phyloP scores from a whole-genome alignment of 2,329 filamentous ascomycete species.

The Penicillium oxalicum region DNA sequence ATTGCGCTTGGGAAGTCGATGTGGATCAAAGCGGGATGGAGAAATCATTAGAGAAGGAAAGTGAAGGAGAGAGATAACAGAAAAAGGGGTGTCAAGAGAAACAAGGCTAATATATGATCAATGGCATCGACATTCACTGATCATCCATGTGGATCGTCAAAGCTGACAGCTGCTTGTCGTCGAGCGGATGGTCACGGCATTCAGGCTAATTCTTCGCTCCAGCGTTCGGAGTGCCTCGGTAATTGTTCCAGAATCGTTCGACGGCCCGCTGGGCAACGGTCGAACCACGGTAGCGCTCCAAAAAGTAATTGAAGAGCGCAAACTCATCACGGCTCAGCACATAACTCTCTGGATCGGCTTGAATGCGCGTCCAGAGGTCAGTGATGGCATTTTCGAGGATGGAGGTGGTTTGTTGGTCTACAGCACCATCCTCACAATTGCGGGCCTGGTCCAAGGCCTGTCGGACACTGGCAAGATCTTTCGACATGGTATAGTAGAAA shows the following conservation, averaged over 20 bases:
- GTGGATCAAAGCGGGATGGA: no score
- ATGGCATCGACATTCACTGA: not conserved
- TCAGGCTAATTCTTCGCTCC: constrained; percentile 20
- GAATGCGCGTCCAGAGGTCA: constrained; percentile 63
- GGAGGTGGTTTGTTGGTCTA: constrained; percentile 56
- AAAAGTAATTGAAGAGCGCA: constrained; percentile 80
- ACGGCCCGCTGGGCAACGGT: constrained; percentile 48
- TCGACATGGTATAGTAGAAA: constrained; percentile 14
- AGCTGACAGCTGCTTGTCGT: not conserved
- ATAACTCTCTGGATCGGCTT: constrained; percentile 60
- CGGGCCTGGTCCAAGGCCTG: constrained; percentile 70
- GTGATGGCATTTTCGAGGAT: constrained; percentile 61
- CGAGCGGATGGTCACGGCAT: not conserved
- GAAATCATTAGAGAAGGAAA: not conserved
- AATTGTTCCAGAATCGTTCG: constrained; percentile 52
- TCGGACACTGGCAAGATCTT: constrained; percentile 46
- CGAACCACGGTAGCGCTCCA: constrained; percentile 56
- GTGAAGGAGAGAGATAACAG: not conserved
- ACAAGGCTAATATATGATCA: not conserved
- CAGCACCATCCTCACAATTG: constrained; percentile 61
- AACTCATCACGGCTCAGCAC: constrained; percentile 73
- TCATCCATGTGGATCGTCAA: not conserved
- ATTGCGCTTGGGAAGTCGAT: not conserved
- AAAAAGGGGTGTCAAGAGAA: not conserved
- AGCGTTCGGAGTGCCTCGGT: constrained; percentile 22